Evolutionary conservation across 768 basidiomycete species (phyloP), one percentile per base, ranked within the genome.

Genomic region (Asterophora parasitica): DNA sequence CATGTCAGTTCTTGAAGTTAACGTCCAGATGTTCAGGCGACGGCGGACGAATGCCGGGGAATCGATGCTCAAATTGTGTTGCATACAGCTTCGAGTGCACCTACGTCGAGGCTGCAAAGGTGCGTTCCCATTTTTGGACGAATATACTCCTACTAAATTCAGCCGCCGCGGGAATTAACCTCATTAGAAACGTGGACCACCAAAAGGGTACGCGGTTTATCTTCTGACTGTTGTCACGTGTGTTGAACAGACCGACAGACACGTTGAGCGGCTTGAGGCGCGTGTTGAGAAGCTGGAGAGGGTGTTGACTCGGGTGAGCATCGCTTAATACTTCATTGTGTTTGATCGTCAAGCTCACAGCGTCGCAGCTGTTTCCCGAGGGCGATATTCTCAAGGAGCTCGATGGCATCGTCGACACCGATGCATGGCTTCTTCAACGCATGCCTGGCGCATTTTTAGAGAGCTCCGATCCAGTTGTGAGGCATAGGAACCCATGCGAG

Each of bases 101-200:
- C 0, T 86, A 88, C 61, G 67, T 83, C 42, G 82, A 85, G 60
- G 75, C 79, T 1, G 82, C 82, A 17, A 84, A 83, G 75, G 82
- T 82, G 51, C 35, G 74, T 59, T 11, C n/a, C 30, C 11, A 4
- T n/a, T 46, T 9, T 1, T 35, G 37, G 42, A 31, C 50, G 6
- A 45, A 48, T 31, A 50, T 30, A 10, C 16, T 27, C 35, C 23
- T 7, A 16, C 4, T 6, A 46, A 30, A 32, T 43, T 4, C 15
- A 33, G 16, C 38, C 16, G 10, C 9, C 16, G 23, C n/a, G n/a
- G n/a, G n/a, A n/a, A n/a, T n/a, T n/a, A n/a, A n/a, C n/a, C n/a
- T n/a, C 47, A 15, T 11, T 51, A 76, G 74, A 76, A 74, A 65
- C 78, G 82, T 13, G 82, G 82, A 2, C 82, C 80, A 34, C 76